Conservation (phyloP, 2,329 filamentous ascomycete genomes). For the Pseudogymnoascus sp. region DNA sequence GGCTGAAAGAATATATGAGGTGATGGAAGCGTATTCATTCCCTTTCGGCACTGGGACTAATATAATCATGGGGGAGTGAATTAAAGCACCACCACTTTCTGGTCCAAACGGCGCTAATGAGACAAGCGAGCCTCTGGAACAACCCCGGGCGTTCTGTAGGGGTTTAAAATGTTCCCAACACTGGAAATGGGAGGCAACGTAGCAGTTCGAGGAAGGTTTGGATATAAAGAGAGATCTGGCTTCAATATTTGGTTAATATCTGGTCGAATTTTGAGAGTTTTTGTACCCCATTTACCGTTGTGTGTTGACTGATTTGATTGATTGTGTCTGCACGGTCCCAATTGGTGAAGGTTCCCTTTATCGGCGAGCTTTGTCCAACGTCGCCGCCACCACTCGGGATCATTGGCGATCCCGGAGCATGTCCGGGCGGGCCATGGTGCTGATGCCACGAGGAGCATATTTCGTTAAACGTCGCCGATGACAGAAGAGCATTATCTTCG, state of each 20-base stretch:
- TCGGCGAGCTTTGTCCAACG: not conserved
- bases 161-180: slow-evolving; percentile 2
- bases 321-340: not conserved
- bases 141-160: slow-evolving; percentile 6
- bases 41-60: slow-evolving; percentile 4
- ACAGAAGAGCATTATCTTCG: not conserved
- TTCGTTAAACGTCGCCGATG: not conserved
- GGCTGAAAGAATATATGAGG: slow-evolving; percentile 9
- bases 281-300: not conserved
- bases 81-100: slow-evolving; percentile 8
- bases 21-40: slow-evolving; percentile 9
- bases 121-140: slow-evolving; percentile 10
- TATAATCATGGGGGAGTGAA: slow-evolving; percentile 6
- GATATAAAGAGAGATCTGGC: not conserved
- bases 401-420: slow-evolving; percentile 1
- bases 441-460: slow-evolving; percentile 5
- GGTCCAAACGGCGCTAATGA: not conserved
- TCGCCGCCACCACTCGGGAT: slow-evolving; percentile 4
- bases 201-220: not conserved
- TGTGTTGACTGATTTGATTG: not conserved
- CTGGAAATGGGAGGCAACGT: not conserved
- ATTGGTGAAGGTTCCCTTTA: not conserved
- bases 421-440: not conserved
- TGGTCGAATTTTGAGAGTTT: not conserved
- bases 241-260: not conserved